Evolutionary conservation across 495 filamentous ascomycete genomes (phyloP), one percentile per base, ranked within the genome.

Genomic region (Lepidopterella palustris): DNA sequence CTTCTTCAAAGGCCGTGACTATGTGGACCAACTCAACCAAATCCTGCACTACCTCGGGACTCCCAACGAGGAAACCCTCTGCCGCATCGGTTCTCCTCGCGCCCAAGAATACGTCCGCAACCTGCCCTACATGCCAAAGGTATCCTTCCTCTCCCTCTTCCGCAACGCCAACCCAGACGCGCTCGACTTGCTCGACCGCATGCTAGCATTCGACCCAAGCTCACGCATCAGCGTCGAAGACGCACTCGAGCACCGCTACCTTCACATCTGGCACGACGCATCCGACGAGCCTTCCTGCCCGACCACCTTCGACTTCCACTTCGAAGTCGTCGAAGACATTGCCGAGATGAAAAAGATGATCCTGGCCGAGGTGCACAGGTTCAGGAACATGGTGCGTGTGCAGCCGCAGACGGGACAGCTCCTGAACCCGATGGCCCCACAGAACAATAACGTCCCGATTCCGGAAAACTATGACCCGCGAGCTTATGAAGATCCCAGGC

Each of bases 21-120:
- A 98, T 66, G 93, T 98, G 68, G 93, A 98, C 75, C 93, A 98
- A 75, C 84, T 98, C 65, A 97, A 97, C 80, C 95, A 97, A 75
- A 98, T 98, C 70, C 82, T 98, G 48, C 92, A 97, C 78, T 97
- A 95, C 75, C 85, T 98, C 31, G 93, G 93, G 48, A 98, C 93
- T 0, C 93, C 93, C 9, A 93, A 90, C 68, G 93, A 97, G 72
- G 89, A 95, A 70, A 98, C 93, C 0, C 82, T 98, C 24, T 87
- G 83, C 27, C 90, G 93, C 54, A 97, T 98, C 67, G 95, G 93
- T 28, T 96, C 91, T 1, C 92, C 93, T 2, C 84, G 95, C 59
- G 93, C 93, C 6, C 93, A 98, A 72, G 93, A 98, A 70, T 98
- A 98, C 73, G 93, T 98, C 55, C 90, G 93, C 73, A 97, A 97